Evolutionary conservation across 257 asterid species (phyloP).

Genomic region (Penstemon barbatus): DNA sequence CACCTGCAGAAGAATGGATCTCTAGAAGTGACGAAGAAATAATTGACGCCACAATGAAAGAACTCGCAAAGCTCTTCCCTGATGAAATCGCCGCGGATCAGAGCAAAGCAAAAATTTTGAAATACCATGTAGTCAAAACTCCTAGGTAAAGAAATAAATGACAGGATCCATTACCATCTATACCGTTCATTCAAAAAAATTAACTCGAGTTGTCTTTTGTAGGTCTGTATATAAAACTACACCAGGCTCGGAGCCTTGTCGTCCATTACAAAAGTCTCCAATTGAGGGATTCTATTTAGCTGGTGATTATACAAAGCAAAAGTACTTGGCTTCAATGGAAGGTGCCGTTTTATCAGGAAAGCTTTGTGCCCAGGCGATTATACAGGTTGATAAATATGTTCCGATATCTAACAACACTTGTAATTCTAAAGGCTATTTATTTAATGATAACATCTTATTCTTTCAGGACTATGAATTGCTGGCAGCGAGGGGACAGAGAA

Average conservation of each 20-base stretch:
- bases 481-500: conserved; percentile 43
- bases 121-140: conserved; percentile 88
- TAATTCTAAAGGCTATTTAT: background rate
- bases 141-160: conserved; percentile 64
- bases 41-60: conserved; percentile 94
- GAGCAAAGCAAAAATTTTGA: conserved; percentile 95
- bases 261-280: conserved; percentile 92
- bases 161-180: background rate
- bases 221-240: conserved; percentile 95
- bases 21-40: conserved; percentile 80
- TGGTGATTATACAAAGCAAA: conserved; percentile 97
- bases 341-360: conserved; percentile 97
- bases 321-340: conserved; percentile 98
- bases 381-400: conserved; percentile 48
- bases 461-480: conserved; percentile 67
- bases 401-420: no score
- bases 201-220: conserved; percentile 21
- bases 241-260: conserved; percentile 90
- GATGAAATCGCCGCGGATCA: conserved; percentile 90
- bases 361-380: conserved; percentile 94
- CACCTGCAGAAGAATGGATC: conserved; percentile 98
- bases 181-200: background rate
- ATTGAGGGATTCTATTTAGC: conserved; percentile 88
- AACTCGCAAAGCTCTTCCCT: conserved; percentile 88
- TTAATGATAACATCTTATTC: background rate